Evolutionary conservation across 1,139 yeast genomes (phyloP), one percentile per base, ranked within the genome.

Genomic region (Protomyces macrosporus): DNA sequence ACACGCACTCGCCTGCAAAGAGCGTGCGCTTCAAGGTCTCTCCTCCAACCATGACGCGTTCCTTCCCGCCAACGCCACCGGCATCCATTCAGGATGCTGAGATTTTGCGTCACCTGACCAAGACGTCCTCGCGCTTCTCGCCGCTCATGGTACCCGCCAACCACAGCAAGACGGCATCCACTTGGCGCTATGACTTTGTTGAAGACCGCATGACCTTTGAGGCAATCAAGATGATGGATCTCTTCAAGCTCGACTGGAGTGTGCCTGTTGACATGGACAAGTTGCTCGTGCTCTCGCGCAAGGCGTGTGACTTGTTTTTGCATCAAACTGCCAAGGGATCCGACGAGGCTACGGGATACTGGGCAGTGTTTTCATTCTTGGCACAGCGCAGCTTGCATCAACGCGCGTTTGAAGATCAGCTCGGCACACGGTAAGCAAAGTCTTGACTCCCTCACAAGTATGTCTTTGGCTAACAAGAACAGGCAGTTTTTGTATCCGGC

Each of bases 141-240:
- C 48, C 32, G 10, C 55, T 55, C 39, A 57, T 57, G 60, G 12
- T 50, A 32, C 60, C 60, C 4, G 36, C 60, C 7, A 50, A 14
- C n/a, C 60, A 57, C 39, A 16, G 35, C 48, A 57, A 50, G n/a
- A 57, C 60, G 9, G n/a, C 55, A 4, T 42, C 48, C 36, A 57
- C 39, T 50, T 34, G 50, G 12, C 60, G 60, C 32, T 39, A 45
- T 16, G 60, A 57, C 55, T 57, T 57, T 12, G 14, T 14, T 40
- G 60, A 57, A 32, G 60, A 48, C 55, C 16, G 48, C 4, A 57
- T 57, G 60, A 14, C 50, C 4, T 6, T 14, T 4, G 6, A 14
- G 7, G 51, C 45, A 9, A 37, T 57, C 30, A 42, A 51, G 30
- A 37, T 12, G 50, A 32, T 50, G 32, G 50, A 50, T 6, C 40